Evolutionary conservation across 2,329 filamentous ascomycete genomes (phyloP), one percentile per base, ranked within the genome.

Genomic region (Colletotrichum lindemuthianum): DNA sequence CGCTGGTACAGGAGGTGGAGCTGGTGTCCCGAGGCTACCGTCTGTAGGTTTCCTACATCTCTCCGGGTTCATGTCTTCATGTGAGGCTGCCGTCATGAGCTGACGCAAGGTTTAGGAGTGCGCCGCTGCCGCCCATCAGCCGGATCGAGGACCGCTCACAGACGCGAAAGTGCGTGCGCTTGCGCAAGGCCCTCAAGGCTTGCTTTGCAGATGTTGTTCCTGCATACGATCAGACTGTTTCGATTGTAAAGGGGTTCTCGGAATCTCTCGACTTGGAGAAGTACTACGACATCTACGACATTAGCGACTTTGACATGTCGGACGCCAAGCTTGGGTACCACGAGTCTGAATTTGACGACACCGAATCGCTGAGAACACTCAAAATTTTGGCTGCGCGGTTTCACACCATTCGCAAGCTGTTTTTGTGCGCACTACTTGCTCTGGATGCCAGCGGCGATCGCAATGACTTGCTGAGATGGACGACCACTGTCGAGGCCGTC

Each of bases 1-100:
- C 91, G 41, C 85, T 97, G 65, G 90, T 97, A 67, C 94, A 97
- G 75, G 94, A 97, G 78, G 93, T 97, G n/a, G 94, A 97, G 79
- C 84, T 97, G 37, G 93, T 97, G 33, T 96, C 94, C 36, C 88
- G 94, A 70, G 94, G 94, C 24, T 97, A 97, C 76, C 86, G 92
- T 78, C 84, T 97, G 88, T 93, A 78, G 76, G 89, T 80, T 52
- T 49, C 24, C 2, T 41, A 33, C 36, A 13, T 48, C 45, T 32
- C 12, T 3, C 45, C 7, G 33, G 24, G 39, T 9, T 32, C 48
- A 40, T 8, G 37, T n/a, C 16, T 16, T 36, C 51, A n/a, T n/a
- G 8, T 13, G 24, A 41, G 50, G 40, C 39, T 24, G 41, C 15
- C 15, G 44, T 54, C 36, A 47, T 51, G 60, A 16, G 54, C 66